phyloP scores from a whole-genome alignment of 768 basidiomycete species.

The Brasilioporus rufonigricans region DNA sequence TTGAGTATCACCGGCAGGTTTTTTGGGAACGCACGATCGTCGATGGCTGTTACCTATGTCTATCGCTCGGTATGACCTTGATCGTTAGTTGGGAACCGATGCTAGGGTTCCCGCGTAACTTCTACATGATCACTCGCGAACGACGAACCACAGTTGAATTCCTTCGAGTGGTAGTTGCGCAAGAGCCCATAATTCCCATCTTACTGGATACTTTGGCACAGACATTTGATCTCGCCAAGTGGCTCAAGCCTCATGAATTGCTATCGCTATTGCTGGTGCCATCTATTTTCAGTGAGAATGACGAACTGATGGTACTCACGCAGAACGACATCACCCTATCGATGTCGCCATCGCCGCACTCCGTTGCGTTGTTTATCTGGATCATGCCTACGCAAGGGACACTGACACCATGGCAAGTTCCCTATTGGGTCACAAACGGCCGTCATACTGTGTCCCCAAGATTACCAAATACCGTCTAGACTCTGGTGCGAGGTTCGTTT shows the following conservation, averaged over 20 bases:
- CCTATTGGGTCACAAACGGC: neutral
- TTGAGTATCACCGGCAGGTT: no score
- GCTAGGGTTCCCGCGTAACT: neutral
- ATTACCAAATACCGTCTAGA: conserved; percentile 35
- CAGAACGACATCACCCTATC: conserved; percentile 34
- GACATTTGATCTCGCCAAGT: conserved; percentile 44
- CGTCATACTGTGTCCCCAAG: neutral
- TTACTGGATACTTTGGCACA: conserved; percentile 55
- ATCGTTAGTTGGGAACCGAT: neutral
- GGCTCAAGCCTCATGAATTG: conserved; percentile 19
- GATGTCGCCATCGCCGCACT: conserved; percentile 38
- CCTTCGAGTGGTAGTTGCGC: neutral
- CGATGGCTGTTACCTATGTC: conserved; percentile 20
- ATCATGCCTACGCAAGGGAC: neutral
- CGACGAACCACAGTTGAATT: neutral
- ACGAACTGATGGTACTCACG: neutral
- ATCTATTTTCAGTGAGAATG: neutral
- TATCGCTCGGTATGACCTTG: conserved; percentile 13
- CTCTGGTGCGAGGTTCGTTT: conserved; percentile 23
- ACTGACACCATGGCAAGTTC: neutral
- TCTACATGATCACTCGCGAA: neutral
- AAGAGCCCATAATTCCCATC: conserved; percentile 33
- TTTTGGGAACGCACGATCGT: no score
- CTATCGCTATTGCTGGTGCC: conserved; percentile 16
- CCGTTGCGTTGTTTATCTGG: neutral